Evolutionary conservation across 2,329 filamentous ascomycete genomes (phyloP), one percentile per base, ranked within the genome.

Genomic region (Hypoxylon sp.): DNA sequence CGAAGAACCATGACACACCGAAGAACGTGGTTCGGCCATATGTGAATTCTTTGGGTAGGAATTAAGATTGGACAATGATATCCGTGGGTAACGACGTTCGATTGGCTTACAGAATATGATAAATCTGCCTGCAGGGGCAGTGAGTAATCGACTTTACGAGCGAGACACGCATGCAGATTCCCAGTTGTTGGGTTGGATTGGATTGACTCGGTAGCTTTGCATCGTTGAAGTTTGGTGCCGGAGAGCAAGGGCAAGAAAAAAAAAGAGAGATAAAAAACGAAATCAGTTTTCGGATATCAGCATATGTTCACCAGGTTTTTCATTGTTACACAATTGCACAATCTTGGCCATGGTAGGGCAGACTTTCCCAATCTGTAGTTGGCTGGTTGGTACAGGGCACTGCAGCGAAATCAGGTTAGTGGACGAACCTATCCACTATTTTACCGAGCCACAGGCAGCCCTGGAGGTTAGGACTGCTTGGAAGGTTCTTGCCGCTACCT

Each of bases 1-100:
- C 47, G 60, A 50, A 76, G 70, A 75, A 73, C 57, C 67, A 74
- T 14, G 73, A 70, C 48, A 71, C 71, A 47, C 72, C 71, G 44
- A 70, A 64, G 59, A 57, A 78, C 57, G 51, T 72, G 50, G 66
- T 69, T 29, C 67, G 77, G 54, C 70, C 53, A 37, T 22, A 71
- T 13, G 39, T 73, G 19, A 66, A 76, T 46, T 74, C 74, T 60
- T 58, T 60, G 78, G 50, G 55, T 74, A 22, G 78, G 78, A 24
- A 75, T 77, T n/a, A 69, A 59, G 68, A 46, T 62, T 78, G 55
- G 77, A 74, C 33, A 53, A 53, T 58, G 59, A 55, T 35, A 46
- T 22, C 6, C 22, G 33, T 48, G 39, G 39, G 29, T 44, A 29
- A 51, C 19, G n/a, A 37, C 22, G 17, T 60, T n/a, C 37, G 13